Evolutionary conservation across 768 basidiomycete genomes (phyloP).

Genomic region (Suillus spraguei): DNA sequence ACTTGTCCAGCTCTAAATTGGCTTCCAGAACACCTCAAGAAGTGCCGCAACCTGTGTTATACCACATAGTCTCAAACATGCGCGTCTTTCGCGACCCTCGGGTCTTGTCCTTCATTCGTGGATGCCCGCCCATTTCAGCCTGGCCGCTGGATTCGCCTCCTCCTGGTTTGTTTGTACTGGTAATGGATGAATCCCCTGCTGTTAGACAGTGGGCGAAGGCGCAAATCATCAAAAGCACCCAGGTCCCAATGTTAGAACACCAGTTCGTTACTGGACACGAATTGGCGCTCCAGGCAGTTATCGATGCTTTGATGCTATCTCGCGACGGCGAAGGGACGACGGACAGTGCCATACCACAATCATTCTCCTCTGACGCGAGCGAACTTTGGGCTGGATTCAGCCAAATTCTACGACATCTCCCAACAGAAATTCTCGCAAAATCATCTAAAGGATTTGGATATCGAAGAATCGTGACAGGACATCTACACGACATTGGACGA

Average conservation of each 20-base stretch:
- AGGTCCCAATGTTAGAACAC: constrained; percentile 48
- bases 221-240: constrained; percentile 43
- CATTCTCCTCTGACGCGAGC: constrained; percentile 40
- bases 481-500: constrained; percentile 59
- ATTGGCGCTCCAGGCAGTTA: constrained; percentile 45
- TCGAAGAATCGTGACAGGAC: constrained; percentile 56
- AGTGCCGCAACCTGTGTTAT: constrained; percentile 53
- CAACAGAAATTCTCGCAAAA: constrained; percentile 43
- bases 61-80: constrained; percentile 67
- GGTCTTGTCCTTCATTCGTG: constrained; percentile 40
- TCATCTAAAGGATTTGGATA: constrained; percentile 42
- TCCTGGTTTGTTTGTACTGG: constrained; percentile 59
- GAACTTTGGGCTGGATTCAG: constrained; percentile 57
- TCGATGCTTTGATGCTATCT: constrained; percentile 33
- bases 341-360: constrained; percentile 13
- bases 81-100: constrained; percentile 52
- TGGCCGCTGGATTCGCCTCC: constrained; percentile 67
- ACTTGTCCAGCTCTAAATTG: constrained; percentile 15
- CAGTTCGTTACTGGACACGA: constrained; percentile 52
- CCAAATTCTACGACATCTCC: constrained; percentile 54
- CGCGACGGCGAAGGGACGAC: constrained; percentile 16
- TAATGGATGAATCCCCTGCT: constrained; percentile 49
- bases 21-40: background rate
- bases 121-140: constrained; percentile 28
- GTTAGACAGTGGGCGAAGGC: constrained; percentile 64